A percentile compares a stretch with the other conserved stretches of the same genome.
Evolutionary conservation across 257 asterid genomes (phyloP).

Genomic region (Solanum chaucha): DNA sequence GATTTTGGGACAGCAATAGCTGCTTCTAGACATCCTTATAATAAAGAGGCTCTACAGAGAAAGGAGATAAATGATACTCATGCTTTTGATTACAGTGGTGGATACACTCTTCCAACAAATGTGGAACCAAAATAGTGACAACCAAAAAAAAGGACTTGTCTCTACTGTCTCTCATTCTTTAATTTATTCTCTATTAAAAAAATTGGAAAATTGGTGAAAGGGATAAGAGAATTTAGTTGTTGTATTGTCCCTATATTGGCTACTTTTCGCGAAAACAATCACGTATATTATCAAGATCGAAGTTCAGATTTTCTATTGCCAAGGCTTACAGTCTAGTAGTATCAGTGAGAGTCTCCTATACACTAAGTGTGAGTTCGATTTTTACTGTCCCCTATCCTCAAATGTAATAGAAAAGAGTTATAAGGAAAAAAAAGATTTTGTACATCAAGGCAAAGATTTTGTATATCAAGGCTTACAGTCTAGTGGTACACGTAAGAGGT

Average conservation of each 20-base stretch:
- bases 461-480: neutral
- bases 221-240: neutral
- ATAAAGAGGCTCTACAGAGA: slow-evolving; percentile 26
- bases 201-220: neutral
- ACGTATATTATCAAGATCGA: neutral
- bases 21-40: slow-evolving; percentile 42
- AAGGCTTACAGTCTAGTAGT: neutral
- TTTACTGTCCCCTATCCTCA: neutral
- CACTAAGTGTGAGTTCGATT: neutral
- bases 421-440: too few relatives aligned
- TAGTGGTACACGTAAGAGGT: neutral
- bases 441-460: neutral
- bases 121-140: slow-evolving; percentile 38
- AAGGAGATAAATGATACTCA: slow-evolving; percentile 27
- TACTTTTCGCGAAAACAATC: neutral
- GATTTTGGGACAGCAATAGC: slow-evolving; percentile 47
- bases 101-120: slow-evolving; percentile 36
- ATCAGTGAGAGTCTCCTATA: neutral
- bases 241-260: neutral
- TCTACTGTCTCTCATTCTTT: neutral
- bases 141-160: neutral
- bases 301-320: neutral
- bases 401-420: neutral
- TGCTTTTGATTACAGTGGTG: slow-evolving; percentile 43
- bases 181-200: neutral